Evolutionary conservation across 352 stramenopile species (phyloP), one percentile per base, ranked within the genome.

Genomic region (Phytophthora sp.): DNA sequence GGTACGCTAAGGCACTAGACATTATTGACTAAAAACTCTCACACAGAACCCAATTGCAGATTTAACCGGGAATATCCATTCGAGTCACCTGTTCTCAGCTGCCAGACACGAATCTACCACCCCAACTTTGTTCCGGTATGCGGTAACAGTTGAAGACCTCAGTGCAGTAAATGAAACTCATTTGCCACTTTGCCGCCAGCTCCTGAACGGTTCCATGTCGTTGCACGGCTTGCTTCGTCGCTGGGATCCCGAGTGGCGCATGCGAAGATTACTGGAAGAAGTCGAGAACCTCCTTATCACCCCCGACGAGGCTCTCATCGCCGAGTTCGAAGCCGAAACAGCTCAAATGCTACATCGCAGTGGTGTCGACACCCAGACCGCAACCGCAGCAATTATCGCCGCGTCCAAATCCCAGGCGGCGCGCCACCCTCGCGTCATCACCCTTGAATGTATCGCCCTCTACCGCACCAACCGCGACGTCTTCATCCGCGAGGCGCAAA

Each of bases 31-130:
- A n/a, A n/a, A n/a, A n/a, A n/a, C n/a, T n/a, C n/a, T n/a, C n/a
- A n/a, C n/a, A n/a, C n/a, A n/a, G n/a, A n/a, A n/a, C n/a, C n/a
- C n/a, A 24, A 9, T 12, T 41, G 17, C 28, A 84, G 69, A 5
- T 88, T 91, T 54, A 59, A 72, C 2, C 65, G 72, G 27, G 81
- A 87, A 17, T 91, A 91, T 28, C 81, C 81, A 5, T 91, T 87
- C 44, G 74, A 84, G 39, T 42, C 78, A 5, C 81, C 78, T 1
- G 23, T 59, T 0, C 21, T 91, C n/a, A 68, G 56, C 0, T 84
- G 77, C 21, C 46, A 69, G 13, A 87, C 81, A 10, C 76, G 61
- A 17, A 87, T 91, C 55, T 91, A 88, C 51, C 81, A 91, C 41
- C 72, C 79, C n/a, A 91, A 91, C 54, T 91, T 91, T 42, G 72